These are phyloP conservation scores for Podila minutissima DNA, from an alignment of 192 early-diverging fungal species.

Conservation along the genomic window DNA sequence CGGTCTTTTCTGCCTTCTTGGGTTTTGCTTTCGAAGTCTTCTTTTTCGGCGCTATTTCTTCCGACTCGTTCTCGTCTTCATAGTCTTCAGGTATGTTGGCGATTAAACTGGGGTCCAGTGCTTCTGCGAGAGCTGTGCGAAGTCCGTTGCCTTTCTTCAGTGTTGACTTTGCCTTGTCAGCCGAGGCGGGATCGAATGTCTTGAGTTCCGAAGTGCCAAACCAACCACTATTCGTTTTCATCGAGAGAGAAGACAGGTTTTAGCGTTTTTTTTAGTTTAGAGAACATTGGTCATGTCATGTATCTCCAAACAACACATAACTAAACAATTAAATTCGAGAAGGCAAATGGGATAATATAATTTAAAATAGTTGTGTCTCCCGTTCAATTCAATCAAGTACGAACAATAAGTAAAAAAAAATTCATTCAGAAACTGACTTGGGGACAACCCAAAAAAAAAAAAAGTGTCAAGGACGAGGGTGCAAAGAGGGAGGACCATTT, in stretches of 20 bases:
- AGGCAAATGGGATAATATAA: neutral
- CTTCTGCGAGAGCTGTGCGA: conserved; percentile 25
- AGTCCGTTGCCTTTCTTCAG: conserved; percentile 32
- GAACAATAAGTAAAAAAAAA: too few relatives aligned
- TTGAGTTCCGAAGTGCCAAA: conserved; percentile 46
- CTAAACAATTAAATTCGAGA: neutral
- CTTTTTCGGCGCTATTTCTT: conserved; percentile 12
- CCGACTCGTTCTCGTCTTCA: conserved; percentile 7
- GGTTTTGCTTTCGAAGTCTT: conserved; percentile 12
- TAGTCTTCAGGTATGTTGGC: neutral
- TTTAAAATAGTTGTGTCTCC: too few relatives aligned
- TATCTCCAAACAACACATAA: too few relatives aligned
- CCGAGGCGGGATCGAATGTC: conserved; percentile 36
- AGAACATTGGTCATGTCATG: neutral
- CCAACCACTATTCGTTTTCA: conserved; percentile 44
- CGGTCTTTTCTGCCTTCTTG: conserved; percentile 6
- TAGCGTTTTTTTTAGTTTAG: neutral
- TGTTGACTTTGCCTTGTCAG: conserved; percentile 28
- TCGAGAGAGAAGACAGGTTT: neutral
- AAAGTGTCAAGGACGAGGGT: too few relatives aligned
- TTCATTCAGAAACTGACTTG: too few relatives aligned
- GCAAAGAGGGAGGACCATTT: too few relatives aligned
- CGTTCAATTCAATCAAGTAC: too few relatives aligned
- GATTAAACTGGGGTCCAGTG: conserved; percentile 27
- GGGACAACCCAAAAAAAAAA: too few relatives aligned